Conservation (phyloP, 2,329 filamentous ascomycete genomes). For the Clarireedia hainanense region DNA sequence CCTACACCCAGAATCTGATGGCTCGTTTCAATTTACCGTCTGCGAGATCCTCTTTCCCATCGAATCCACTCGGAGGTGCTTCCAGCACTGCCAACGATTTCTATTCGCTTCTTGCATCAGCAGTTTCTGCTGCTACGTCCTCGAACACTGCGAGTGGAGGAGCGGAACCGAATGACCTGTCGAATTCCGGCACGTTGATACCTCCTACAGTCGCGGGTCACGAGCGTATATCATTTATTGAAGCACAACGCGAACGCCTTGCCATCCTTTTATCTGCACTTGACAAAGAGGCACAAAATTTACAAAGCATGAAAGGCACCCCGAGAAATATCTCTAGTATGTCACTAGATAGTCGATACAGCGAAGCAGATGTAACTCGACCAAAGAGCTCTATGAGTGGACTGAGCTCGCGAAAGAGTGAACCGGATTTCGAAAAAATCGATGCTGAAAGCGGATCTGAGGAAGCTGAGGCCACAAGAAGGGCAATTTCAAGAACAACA, state of each 20-base stretch:
- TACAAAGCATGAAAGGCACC: constrained; percentile 34
- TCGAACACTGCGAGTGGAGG: constrained; percentile 18
- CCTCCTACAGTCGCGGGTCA: constrained; percentile 60
- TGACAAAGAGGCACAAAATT: constrained; percentile 65
- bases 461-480: constrained; percentile 34
- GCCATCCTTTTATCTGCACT: constrained; percentile 67
- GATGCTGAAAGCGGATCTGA: constrained; percentile 63
- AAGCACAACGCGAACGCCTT: constrained; percentile 71
- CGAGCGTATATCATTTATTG: constrained; percentile 67
- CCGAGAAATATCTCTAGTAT: constrained; percentile 19
- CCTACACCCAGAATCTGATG: constrained; percentile 75
- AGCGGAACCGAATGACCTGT: constrained; percentile 36
- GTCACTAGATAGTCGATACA: constrained; percentile 25
- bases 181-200: constrained; percentile 56
- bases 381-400: constrained; percentile 35
- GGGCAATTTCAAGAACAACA: constrained; percentile 26
- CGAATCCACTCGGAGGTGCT: constrained; percentile 29
- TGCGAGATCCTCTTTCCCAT: constrained; percentile 45
- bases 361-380: constrained; percentile 24
- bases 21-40: constrained; percentile 78
- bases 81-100: constrained; percentile 53
- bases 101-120: constrained; percentile 68
- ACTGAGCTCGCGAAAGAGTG: constrained; percentile 74
- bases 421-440: constrained; percentile 84
- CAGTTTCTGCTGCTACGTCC: constrained; percentile 47